A percentile compares a stretch with the other conserved stretches of the same genome.
phyloP scores from a whole-genome alignment of 495 filamentous ascomycete species.

The Filosporella fistucella region DNA sequence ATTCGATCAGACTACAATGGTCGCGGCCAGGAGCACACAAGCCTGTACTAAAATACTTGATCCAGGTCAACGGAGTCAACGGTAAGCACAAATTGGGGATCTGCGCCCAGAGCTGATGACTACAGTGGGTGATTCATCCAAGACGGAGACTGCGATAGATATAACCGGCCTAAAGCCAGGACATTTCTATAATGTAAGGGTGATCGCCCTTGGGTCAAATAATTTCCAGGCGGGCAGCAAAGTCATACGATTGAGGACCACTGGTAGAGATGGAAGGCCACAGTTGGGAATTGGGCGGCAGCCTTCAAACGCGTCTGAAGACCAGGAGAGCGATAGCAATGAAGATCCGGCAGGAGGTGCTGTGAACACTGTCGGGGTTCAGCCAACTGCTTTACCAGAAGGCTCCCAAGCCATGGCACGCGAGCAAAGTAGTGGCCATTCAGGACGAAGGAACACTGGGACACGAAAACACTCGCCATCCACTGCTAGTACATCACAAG shows the following conservation, averaged over 20 bases:
- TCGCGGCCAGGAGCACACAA: constrained; percentile 72
- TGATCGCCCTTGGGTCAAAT: constrained; percentile 80
- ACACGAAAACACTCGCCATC: constrained; percentile 76
- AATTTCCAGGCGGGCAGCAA: constrained; percentile 89
- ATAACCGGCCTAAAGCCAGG: constrained; percentile 80
- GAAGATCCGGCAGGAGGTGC: constrained; percentile 28
- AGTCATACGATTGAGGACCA: constrained; percentile 75
- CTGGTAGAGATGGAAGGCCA: constrained; percentile 45
- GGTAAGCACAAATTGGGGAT: constrained; percentile 44
- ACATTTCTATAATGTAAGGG: constrained; percentile 86
- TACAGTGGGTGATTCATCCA: constrained; percentile 76
- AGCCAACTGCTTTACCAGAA: constrained; percentile 50
- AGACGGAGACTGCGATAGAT: constrained; percentile 82
- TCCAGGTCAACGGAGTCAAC: constrained; percentile 89
- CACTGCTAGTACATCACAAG: constrained; percentile 53
- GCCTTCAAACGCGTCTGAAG: constrained; percentile 46
- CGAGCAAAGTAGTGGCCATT: constrained; percentile 54
- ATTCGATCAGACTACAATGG: constrained; percentile 90
- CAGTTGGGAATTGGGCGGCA: constrained; percentile 48
- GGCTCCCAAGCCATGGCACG: constrained; percentile 50
- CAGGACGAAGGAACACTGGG: constrained; percentile 61
- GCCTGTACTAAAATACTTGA: constrained; percentile 79
- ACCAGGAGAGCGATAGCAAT: constrained; percentile 38
- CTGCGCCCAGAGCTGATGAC: constrained; percentile 3
- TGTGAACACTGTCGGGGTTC: constrained; percentile 40